phyloP scores from a whole-genome alignment of 164 flowering plant genomes.

The Kingdonia uniflora region DNA sequence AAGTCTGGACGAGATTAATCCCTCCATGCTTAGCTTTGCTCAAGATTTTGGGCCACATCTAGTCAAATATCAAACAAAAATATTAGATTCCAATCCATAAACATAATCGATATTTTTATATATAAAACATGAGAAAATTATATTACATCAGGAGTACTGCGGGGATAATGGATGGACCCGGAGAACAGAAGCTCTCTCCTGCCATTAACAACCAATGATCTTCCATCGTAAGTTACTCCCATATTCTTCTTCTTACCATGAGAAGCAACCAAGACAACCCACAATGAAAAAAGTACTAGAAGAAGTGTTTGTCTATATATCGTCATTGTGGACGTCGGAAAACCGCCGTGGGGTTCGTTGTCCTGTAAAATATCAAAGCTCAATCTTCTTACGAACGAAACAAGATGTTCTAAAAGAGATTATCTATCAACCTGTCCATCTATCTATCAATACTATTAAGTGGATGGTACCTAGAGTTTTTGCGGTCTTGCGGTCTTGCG shows the following conservation, averaged over 20 bases:
- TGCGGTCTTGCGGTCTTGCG: too few relatives aligned
- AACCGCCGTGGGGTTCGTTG: too few relatives aligned
- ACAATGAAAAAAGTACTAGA: constrained; percentile 9
- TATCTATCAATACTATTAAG: too few relatives aligned
- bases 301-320: not conserved
- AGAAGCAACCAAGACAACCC: constrained; percentile 8
- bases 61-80: not conserved
- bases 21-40: constrained; percentile 45
- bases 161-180: constrained; percentile 27
- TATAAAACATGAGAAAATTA: not conserved
- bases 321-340: not conserved
- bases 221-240: constrained; percentile 21
- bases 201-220: constrained; percentile 19
- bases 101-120: too few relatives aligned
- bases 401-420: too few relatives aligned
- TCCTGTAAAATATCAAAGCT: not conserved
- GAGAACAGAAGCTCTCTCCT: constrained; percentile 26
- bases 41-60: constrained; percentile 45
- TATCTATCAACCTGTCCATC: too few relatives aligned
- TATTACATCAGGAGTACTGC: constrained; percentile 15
- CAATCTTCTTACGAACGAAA: too few relatives aligned
- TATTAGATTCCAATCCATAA: not conserved
- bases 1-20: constrained; percentile 52
- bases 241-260: not conserved
- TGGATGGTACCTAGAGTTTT: too few relatives aligned